Percentiles rank a stretch among this genome's conserved stretches.
These are phyloP conservation scores for Caloboletus inedulis DNA, from an alignment of 1,284 basidiomycete species.

Conservation along the genomic window DNA sequence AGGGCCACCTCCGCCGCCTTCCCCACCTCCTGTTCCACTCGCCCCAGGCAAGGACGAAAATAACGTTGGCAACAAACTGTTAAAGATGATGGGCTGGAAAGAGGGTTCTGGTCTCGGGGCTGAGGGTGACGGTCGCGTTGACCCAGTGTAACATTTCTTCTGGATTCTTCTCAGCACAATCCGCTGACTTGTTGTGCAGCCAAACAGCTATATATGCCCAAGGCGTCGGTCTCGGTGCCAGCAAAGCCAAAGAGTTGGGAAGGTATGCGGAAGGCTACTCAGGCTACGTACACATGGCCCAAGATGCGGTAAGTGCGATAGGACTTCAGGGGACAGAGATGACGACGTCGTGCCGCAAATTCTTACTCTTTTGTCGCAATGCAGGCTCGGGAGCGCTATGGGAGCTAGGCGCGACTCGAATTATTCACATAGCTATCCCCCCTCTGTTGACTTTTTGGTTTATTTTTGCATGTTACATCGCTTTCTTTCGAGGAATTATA, in stretches of 20 bases:
- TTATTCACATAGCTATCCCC: conserved; percentile 10
- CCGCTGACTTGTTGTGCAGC: conserved; percentile 36
- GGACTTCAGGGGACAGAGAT: conserved; percentile 22
- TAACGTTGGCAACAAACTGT: conserved; percentile 85
- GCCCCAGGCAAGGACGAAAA: conserved; percentile 72
- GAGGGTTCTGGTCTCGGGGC: conserved; percentile 84
- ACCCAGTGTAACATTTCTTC: conserved; percentile 61
- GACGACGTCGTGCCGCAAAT: conserved; percentile 19
- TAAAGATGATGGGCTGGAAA: conserved; percentile 96
- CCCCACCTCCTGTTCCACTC: conserved; percentile 57
- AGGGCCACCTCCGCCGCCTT: conserved; percentile 58
- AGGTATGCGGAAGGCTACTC: conserved; percentile 70
- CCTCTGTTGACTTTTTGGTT: conserved; percentile 11
- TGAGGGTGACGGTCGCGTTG: conserved; percentile 77
- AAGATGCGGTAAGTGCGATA: conserved; percentile 53
- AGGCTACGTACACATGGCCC: conserved; percentile 72
- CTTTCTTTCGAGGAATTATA: conserved; percentile 19
- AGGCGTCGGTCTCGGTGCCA: conserved; percentile 83
- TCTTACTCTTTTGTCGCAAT: conserved; percentile 27
- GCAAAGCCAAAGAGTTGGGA: conserved; percentile 80
- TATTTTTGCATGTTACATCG: conserved; percentile 12
- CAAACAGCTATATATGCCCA: conserved; percentile 82
- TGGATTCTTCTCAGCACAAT: not conserved
- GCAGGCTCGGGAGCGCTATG: conserved; percentile 48
- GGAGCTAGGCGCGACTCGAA: conserved; percentile 24